phyloP scores from a whole-genome alignment of 768 basidiomycete species.

The Auriscalpium orientale region DNA sequence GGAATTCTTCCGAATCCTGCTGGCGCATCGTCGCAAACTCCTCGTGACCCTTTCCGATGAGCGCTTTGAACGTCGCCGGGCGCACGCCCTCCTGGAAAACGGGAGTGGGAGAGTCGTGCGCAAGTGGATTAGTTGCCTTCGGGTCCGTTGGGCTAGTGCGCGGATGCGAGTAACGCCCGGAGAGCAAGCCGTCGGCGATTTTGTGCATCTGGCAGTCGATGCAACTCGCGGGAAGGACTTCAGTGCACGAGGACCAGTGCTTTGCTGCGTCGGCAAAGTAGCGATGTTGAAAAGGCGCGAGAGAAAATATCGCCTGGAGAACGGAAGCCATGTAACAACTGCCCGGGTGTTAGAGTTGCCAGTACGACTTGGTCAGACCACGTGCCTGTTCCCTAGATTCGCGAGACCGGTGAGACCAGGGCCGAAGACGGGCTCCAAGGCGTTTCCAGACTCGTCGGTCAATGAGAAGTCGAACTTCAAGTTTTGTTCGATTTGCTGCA shows the following conservation, averaged over 20 bases:
- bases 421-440: slow-evolving; percentile 83
- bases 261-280: slow-evolving; percentile 45
- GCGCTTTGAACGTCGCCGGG: slow-evolving; percentile 77
- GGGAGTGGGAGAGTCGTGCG: slow-evolving; percentile 33
- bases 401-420: slow-evolving; percentile 81
- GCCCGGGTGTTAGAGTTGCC: not conserved
- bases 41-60: slow-evolving; percentile 86
- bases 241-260: slow-evolving; percentile 60
- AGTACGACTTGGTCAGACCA: not conserved
- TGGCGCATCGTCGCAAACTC: slow-evolving; percentile 97
- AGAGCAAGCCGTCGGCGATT: slow-evolving; percentile 84
- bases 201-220: slow-evolving; percentile 96
- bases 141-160: slow-evolving; percentile 27
- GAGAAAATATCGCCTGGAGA: slow-evolving; percentile 77
- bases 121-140: slow-evolving; percentile 24
- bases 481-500: slow-evolving; percentile 93
- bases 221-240: slow-evolving; percentile 70
- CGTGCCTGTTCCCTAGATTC: slow-evolving; percentile 87
- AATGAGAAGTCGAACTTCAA: slow-evolving; percentile 91
- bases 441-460: slow-evolving; percentile 77
- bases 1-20: slow-evolving; percentile 95
- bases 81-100: slow-evolving; percentile 80
- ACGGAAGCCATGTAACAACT: slow-evolving; percentile 98
- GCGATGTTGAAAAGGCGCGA: slow-evolving; percentile 66
- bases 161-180: slow-evolving; percentile 80